These are phyloP conservation scores for Cytospora piceae DNA, from an alignment of 2,329 filamentous ascomycete species.

Conservation along the genomic window DNA sequence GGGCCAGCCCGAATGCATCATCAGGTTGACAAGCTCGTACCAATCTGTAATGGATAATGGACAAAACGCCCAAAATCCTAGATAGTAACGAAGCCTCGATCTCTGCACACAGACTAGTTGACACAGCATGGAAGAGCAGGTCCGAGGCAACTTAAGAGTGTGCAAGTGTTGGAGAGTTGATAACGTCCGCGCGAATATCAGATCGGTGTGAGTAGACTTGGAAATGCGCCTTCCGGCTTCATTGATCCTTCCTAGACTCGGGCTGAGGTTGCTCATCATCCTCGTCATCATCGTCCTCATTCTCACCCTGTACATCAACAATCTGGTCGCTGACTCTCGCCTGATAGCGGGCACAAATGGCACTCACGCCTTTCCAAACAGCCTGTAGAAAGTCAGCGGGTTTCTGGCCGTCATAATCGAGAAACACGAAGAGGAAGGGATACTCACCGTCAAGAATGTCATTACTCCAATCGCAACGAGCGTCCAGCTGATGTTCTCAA, in stretches of 20 bases:
- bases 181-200: background rate
- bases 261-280: slow-evolving; percentile 38
- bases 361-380: slow-evolving; percentile 80
- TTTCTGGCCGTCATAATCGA: background rate
- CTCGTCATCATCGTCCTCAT: slow-evolving; percentile 53
- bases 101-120: slow-evolving; percentile 98
- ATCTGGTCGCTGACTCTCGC: slow-evolving; percentile 79
- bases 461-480: slow-evolving; percentile 79
- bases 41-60: slow-evolving; percentile 37
- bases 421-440: background rate
- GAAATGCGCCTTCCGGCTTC: slow-evolving; percentile 15
- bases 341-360: slow-evolving; percentile 72
- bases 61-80: slow-evolving; percentile 57
- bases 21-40: slow-evolving; percentile 41
- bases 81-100: slow-evolving; percentile 55
- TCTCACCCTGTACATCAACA: slow-evolving; percentile 74
- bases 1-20: slow-evolving; percentile 31
- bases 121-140: slow-evolving; percentile 77
- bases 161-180: slow-evolving; percentile 58
- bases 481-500: slow-evolving; percentile 78
- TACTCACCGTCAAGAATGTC: slow-evolving; percentile 76
- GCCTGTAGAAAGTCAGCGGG: slow-evolving; percentile 51
- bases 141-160: slow-evolving; percentile 96
- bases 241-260: slow-evolving; percentile 37
- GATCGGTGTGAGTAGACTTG: background rate